Base-by-base conservation (phyloP, 768 basidiomycete species). In the Rhodotorula graminis region DNA sequence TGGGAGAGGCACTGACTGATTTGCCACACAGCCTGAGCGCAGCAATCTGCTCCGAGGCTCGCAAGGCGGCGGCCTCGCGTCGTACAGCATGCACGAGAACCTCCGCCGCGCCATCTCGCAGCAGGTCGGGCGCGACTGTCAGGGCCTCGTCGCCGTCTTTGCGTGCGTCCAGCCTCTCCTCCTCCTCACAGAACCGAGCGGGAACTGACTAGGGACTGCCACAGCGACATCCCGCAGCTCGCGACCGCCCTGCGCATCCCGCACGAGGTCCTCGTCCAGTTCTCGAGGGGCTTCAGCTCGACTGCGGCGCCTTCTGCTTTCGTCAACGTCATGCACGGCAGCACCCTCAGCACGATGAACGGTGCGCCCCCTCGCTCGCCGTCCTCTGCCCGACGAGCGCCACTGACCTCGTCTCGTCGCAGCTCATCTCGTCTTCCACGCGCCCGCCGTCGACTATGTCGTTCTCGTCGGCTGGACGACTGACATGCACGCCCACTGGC, bases 381-480 rank as follows among this genome's bases (percentile, higher is more conserved):
- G n/a, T n/a, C 44, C 7, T 5, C 3, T 29, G 7, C 31, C 0
- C 7, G 47, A 33, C 29, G 25, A 19, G 16, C 7, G 47, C 0
- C 47, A 5, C 58, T 23, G 31, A 50, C 46, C 44, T 15, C 4
- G 44, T 0, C 31, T 23, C 21, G 47, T 5, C 44, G 27, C 16
- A 71, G 70, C 46, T n/a, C 70, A 71, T 31, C 65, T 71, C 49
- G 25, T 19, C 12, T 67, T 56, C 29, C 53, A 31, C 9, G 44
- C 61, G 8, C 65, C 53, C 0, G 16, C n/a, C 9, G 4, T 67
- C 53, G 65, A 63, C 46, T 33, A 40, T 56, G 37, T 71, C 55
- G 57, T 71, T 56, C 70, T 71, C 55, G 70, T 29, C 25, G 70
- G 70, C 37, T 67, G 33, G 59, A 18, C 19, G 9, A 59, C 61